Conservation (phyloP, 1,284 basidiomycete species). For the Malassezia equina region DNA sequence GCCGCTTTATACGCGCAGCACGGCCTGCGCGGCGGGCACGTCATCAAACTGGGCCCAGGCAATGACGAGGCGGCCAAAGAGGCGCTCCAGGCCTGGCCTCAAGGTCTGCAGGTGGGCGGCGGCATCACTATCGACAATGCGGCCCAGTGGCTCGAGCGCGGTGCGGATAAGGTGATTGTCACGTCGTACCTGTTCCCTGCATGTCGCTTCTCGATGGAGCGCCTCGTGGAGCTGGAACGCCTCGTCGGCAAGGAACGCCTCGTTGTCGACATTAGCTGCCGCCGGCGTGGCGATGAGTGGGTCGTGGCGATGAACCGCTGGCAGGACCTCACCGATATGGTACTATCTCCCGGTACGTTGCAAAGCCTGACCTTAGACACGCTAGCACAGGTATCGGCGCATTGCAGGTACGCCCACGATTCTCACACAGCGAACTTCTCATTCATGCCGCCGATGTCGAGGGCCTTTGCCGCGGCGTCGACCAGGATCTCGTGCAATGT, state of each 20-base stretch:
- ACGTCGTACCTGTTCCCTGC: constrained; percentile 88
- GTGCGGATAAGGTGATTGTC: constrained; percentile 93
- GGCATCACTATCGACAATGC: constrained; percentile 79
- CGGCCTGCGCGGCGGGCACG: constrained; percentile 72
- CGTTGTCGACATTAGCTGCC: constrained; percentile 92
- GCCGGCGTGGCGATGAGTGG: constrained; percentile 68
- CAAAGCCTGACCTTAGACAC: not conserved
- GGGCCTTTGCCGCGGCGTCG: constrained; percentile 90
- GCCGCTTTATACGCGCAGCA: constrained; percentile 66
- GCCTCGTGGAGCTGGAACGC: constrained; percentile 60
- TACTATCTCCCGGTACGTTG: constrained; percentile 64
- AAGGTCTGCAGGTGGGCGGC: constrained; percentile 80
- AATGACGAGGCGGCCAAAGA: constrained; percentile 78
- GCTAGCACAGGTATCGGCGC: constrained; percentile 20
- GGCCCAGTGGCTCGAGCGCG: constrained; percentile 69
- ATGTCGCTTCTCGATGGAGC: constrained; percentile 64
- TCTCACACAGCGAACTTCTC: constrained; percentile 82
- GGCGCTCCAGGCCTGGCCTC: constrained; percentile 71
- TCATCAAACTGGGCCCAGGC: constrained; percentile 82
- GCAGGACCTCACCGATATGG: constrained; percentile 92
- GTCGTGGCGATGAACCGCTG: constrained; percentile 97
- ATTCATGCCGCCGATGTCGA: constrained; percentile 97
- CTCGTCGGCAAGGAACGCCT: constrained; percentile 72
- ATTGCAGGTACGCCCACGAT: constrained; percentile 49
- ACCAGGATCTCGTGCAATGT: constrained; percentile 77